Conservation (phyloP, 2,329 filamentous ascomycete species). For the Epichloe amarillans region DNA sequence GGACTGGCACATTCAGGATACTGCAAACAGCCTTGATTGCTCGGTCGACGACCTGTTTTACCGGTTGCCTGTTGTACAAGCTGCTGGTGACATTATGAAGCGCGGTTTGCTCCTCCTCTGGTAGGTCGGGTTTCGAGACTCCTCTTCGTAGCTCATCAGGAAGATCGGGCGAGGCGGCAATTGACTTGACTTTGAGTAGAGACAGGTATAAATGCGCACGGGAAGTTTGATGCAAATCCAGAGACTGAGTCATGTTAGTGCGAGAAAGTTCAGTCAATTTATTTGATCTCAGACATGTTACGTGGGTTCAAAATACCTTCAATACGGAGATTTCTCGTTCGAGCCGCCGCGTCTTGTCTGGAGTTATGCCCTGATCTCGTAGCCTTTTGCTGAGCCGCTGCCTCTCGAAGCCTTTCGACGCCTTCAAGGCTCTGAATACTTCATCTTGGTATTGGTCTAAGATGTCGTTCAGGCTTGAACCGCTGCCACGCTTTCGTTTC, state of each 20-base stretch:
- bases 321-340: constrained; percentile 46
- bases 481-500: constrained; percentile 41
- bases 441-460: constrained; percentile 44
- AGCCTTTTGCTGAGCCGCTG: constrained; percentile 57
- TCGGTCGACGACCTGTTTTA: constrained; percentile 34
- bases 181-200: constrained; percentile 38
- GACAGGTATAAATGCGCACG: constrained; percentile 42
- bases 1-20: constrained; percentile 32
- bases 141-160: constrained; percentile 33
- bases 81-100: constrained; percentile 48
- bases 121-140: constrained; percentile 35
- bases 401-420: constrained; percentile 62
- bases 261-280: neutral
- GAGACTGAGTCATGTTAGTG: constrained; percentile 24
- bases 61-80: constrained; percentile 38
- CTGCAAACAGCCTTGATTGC: constrained; percentile 36
- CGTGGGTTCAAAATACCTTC: constrained; percentile 26
- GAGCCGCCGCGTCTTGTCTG: constrained; percentile 43
- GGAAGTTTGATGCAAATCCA: constrained; percentile 44
- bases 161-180: constrained; percentile 37
- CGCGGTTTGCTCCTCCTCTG: constrained; percentile 36
- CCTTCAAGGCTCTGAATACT: constrained; percentile 54
- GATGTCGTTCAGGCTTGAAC: constrained; percentile 32
- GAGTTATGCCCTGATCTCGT: constrained; percentile 29
- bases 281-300: too few relatives aligned